phyloP scores from a whole-genome alignment of 805 yeast species.

The Zygotorulaspora danielsina region DNA sequence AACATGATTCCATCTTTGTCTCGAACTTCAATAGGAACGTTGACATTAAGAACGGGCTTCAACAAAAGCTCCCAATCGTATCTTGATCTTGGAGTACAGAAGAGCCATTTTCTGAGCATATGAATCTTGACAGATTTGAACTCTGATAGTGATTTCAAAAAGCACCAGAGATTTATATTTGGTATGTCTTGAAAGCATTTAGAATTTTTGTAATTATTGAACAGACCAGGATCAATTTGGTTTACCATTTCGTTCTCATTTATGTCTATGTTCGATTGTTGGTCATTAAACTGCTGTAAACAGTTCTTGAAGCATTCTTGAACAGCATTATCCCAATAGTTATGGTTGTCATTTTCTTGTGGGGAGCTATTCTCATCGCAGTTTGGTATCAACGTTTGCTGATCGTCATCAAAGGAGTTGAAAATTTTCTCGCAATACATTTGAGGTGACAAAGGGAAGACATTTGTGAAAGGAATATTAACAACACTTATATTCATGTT shows the following conservation, averaged over 20 bases:
- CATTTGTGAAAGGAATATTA: conserved; percentile 36
- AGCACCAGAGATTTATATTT: conserved; percentile 37
- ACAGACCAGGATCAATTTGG: conserved; percentile 16
- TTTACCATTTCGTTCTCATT: conserved; percentile 3
- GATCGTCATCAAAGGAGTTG: conserved; percentile 21
- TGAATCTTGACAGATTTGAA: conserved; percentile 37
- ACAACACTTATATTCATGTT: conserved; percentile 29
- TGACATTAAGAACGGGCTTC: conserved; percentile 34
- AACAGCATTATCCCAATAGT: conserved; percentile 29
- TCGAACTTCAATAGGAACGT: conserved; percentile 36
- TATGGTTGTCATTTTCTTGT: conserved; percentile 4
- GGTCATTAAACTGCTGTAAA: background rate
- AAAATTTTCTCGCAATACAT: conserved; percentile 24
- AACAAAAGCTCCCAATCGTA: conserved; percentile 39
- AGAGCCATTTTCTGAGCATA: conserved; percentile 36
- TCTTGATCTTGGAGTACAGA: conserved; percentile 38
- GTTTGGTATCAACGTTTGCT: conserved; percentile 28
- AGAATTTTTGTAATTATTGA: conserved; percentile 28
- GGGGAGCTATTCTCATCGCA: conserved; percentile 3
- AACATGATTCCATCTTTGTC: conserved; percentile 42
- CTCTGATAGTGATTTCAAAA: conserved; percentile 32
- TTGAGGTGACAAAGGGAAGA: conserved; percentile 30
- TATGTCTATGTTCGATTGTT: background rate
- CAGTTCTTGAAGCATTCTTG: conserved; percentile 16
- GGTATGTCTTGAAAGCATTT: conserved; percentile 33